Evolutionary conservation across 768 basidiomycete species (phyloP), one percentile per base, ranked within the genome.

Genomic region (Mycena belliarum): DNA sequence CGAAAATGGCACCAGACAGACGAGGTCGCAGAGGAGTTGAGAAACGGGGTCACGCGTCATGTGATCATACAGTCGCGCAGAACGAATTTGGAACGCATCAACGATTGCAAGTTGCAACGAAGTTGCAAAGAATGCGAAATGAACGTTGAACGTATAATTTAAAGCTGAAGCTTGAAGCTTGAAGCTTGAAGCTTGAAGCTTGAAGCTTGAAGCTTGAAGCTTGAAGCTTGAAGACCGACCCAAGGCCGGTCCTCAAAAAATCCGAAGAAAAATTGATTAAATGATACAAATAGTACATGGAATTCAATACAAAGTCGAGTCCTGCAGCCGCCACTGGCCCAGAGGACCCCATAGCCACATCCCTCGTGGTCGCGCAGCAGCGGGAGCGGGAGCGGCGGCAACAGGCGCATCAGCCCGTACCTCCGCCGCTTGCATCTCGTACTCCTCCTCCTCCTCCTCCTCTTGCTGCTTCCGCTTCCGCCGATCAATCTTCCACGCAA

Each of bases 271-370:
- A n/a, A 38, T 38, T 41, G 23, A 41, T 2, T 41, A n/a, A 23
- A 23, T 21, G 12, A 21, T 41, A 41, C 40, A 21, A n/a, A 20
- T 41, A 10, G 40, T 41, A 41, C 40, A 41, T 21, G 42, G 53
- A 46, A 55, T 38, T 73, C 65, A 77, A 70, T 93, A 93, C 48
- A 79, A 76, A 10, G 91, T 92, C 60, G 88, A 82, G 65, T 93
- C 91, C 63, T 86, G 82, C 63, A 93, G 70, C 44, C 91, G 77
- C 91, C 89, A 93, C 26, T 79, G 77, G 44, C 81, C 76, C 21
- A 93, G 70, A 3, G 91, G 89, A 0, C 88, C 88, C 89, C 89
- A 91, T 86, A 89, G 90, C 85, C 85, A 91, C 58, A 89, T 60
- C 7, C 88, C 88, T 47, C 52, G 60, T 2, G 70, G 67, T 20